Evolutionary conservation across 495 filamentous ascomycete species (phyloP).

Genomic region (Friedmanniomyces endolithicus): DNA sequence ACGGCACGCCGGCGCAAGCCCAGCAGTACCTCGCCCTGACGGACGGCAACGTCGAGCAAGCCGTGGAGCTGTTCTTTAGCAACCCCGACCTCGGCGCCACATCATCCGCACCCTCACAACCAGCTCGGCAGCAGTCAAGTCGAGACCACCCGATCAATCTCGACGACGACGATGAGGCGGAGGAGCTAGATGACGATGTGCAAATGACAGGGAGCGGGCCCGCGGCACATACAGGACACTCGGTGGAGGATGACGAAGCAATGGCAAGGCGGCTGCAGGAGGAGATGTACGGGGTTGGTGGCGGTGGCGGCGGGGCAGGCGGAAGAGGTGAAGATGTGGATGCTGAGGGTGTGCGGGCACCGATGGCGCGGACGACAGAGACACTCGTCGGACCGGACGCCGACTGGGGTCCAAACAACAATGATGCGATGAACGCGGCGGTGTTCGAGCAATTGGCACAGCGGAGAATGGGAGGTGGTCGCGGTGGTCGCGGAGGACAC

Average conservation of each 20-base stretch:
- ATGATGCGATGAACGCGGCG: conserved; percentile 48
- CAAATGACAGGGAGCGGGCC: conserved; percentile 28
- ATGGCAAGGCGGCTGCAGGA: conserved; percentile 86
- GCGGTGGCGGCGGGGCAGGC: conserved; percentile 34
- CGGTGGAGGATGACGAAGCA: conserved; percentile 73
- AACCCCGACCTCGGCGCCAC: conserved; percentile 36
- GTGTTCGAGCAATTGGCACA: conserved; percentile 54
- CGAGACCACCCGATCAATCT: conserved; percentile 13
- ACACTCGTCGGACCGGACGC: conserved; percentile 66
- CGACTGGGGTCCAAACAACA: conserved; percentile 41
- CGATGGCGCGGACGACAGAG: conserved; percentile 82
- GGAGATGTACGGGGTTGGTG: conserved; percentile 53
- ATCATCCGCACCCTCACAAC: conserved; percentile 27
- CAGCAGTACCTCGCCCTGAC: conserved; percentile 69
- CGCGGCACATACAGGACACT: neutral
- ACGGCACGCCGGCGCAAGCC: conserved; percentile 48
- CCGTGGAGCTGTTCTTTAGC: conserved; percentile 79
- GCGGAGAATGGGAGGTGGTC: conserved; percentile 28
- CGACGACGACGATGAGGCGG: conserved; percentile 60
- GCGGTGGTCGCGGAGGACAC: conserved; percentile 35
- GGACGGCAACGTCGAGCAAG: conserved; percentile 69
- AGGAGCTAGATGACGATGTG: conserved; percentile 35
- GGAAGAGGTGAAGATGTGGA: conserved; percentile 27
- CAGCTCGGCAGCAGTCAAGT: conserved; percentile 26
- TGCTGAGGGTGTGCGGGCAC: conserved; percentile 66